Conservation (phyloP, 768 basidiomycete species). For the Kwoniella sp. region DNA sequence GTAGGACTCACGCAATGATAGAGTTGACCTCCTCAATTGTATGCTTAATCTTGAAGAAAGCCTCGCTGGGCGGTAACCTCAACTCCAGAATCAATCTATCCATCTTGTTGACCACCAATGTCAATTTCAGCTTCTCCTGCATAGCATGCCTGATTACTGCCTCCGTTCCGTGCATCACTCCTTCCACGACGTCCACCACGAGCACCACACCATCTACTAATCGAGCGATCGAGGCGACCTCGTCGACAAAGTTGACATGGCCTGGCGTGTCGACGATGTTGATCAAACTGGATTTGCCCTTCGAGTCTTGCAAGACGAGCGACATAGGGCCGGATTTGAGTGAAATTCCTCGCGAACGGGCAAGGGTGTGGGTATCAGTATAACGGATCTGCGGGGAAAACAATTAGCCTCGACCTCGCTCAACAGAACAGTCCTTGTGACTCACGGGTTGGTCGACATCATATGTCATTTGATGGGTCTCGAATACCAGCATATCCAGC, state of each 20-base stretch:
- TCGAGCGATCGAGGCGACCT: conserved; percentile 84
- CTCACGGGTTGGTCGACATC: conserved; percentile 84
- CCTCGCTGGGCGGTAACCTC: conserved; percentile 90
- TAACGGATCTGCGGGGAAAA: conserved; percentile 77
- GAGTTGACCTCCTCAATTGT: conserved; percentile 98
- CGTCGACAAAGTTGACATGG: conserved; percentile 98
- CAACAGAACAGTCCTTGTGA: no score
- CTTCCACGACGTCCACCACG: conserved; percentile 98
- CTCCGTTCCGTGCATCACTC: conserved; percentile 94
- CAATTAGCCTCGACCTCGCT: no score
- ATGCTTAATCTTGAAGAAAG: conserved; percentile 98
- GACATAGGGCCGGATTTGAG: conserved; percentile 98
- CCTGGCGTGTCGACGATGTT: conserved; percentile 97
- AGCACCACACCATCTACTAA: conserved; percentile 86
- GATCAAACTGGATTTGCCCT: conserved; percentile 88
- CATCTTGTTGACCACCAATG: conserved; percentile 94
- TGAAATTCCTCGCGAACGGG: conserved; percentile 85
- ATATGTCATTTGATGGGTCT: conserved; percentile 94
- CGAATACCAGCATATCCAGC: conserved; percentile 94
- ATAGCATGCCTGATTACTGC: conserved; percentile 82
- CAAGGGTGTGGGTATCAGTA: conserved; percentile 90
- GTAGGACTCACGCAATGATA: conserved; percentile 73
- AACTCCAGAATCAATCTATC: conserved; percentile 95
- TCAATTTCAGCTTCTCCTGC: conserved; percentile 84
- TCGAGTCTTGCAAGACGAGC: conserved; percentile 76